Evolutionary conservation across 2,329 filamentous ascomycete species (phyloP).

Genomic region (Tolypocladium sp.): DNA sequence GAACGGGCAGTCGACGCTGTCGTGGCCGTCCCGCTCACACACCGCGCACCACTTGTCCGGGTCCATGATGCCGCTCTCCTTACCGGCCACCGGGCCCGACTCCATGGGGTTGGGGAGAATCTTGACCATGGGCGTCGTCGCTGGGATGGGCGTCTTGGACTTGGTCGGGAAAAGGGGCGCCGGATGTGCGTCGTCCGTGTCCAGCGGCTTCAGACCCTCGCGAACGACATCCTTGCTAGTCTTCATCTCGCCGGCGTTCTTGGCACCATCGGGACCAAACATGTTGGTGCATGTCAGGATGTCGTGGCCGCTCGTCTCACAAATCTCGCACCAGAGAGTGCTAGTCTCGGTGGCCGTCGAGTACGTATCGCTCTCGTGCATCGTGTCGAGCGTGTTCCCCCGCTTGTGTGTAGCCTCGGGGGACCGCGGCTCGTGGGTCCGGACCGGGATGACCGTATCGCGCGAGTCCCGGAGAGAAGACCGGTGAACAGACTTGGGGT

Average conservation of each 20-base stretch:
- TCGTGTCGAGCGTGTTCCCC: conserved; percentile 51
- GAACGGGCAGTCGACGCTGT: conserved; percentile 90
- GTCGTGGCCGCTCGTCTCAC: conserved; percentile 84
- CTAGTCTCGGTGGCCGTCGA: conserved; percentile 65
- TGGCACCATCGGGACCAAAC: conserved; percentile 47
- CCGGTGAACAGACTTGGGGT: conserved; percentile 28
- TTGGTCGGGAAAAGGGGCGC: conserved; percentile 46
- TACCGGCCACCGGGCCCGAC: conserved; percentile 63
- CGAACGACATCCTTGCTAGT: conserved; percentile 24
- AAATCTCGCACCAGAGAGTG: conserved; percentile 87
- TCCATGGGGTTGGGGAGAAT: conserved; percentile 55
- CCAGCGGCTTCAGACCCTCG: conserved; percentile 28
- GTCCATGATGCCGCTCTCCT: conserved; percentile 69
- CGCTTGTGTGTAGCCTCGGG: conserved; percentile 41
- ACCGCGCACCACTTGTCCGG: conserved; percentile 92
- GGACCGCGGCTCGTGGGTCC: conserved; percentile 35
- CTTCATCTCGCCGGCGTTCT: conserved; percentile 19
- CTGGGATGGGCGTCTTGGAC: conserved; percentile 29
- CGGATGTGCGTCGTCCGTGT: conserved; percentile 35
- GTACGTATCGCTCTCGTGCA: conserved; percentile 61
- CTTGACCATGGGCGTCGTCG: conserved; percentile 30
- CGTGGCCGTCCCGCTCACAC: conserved; percentile 91
- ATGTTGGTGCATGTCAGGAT: conserved; percentile 92
- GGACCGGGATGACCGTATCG: conserved; percentile 52
- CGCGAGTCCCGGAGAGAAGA: conserved; percentile 58